phyloP scores from a whole-genome alignment of 1,284 basidiomycete species.

The Apiotrichum akiyoshidainum region DNA sequence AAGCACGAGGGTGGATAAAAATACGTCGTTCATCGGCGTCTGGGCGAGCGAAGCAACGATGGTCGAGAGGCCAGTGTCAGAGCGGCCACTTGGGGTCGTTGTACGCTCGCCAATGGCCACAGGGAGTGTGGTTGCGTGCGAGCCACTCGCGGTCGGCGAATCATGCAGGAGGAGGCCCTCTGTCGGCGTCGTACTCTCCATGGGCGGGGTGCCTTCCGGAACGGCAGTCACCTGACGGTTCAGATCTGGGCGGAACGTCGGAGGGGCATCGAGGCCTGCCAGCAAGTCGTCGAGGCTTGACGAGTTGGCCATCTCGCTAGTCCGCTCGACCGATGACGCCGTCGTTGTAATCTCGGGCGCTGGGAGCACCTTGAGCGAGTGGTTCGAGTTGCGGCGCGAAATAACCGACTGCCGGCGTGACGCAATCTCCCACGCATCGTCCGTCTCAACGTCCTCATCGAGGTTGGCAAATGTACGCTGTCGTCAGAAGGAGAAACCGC shows the following conservation, averaged over 20 bases:
- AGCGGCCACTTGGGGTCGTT: not conserved
- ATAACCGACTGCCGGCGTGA: slow-evolving; percentile 44
- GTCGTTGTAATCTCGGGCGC: not conserved
- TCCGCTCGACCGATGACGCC: slow-evolving; percentile 20
- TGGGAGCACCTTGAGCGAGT: slow-evolving; percentile 32
- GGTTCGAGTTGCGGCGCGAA: slow-evolving; percentile 40
- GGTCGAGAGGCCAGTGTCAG: not conserved
- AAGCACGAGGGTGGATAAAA: slow-evolving; percentile 46
- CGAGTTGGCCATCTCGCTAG: slow-evolving; percentile 19
- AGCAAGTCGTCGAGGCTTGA: slow-evolving; percentile 31
- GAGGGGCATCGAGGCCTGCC: slow-evolving; percentile 1
- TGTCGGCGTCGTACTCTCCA: not conserved
- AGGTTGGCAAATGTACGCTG: slow-evolving; percentile 82
- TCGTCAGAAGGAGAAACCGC: slow-evolving; percentile 4
- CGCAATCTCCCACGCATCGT: slow-evolving; percentile 52
- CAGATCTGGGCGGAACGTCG: not conserved
- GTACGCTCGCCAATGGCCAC: slow-evolving; percentile 7
- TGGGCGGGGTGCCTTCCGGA: not conserved
- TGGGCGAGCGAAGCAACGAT: slow-evolving; percentile 10
- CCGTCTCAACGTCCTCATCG: slow-evolving; percentile 90
- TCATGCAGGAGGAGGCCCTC: not conserved
- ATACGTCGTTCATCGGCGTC: slow-evolving; percentile 55
- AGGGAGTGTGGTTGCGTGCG: slow-evolving; percentile 7
- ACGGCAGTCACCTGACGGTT: slow-evolving; percentile 3
- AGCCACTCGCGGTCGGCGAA: not conserved